A percentile compares a stretch with the other conserved stretches of the same genome.
Evolutionary conservation across 2,329 filamentous ascomycete genomes (phyloP).

Genomic region (Stachybotrys chartarum): DNA sequence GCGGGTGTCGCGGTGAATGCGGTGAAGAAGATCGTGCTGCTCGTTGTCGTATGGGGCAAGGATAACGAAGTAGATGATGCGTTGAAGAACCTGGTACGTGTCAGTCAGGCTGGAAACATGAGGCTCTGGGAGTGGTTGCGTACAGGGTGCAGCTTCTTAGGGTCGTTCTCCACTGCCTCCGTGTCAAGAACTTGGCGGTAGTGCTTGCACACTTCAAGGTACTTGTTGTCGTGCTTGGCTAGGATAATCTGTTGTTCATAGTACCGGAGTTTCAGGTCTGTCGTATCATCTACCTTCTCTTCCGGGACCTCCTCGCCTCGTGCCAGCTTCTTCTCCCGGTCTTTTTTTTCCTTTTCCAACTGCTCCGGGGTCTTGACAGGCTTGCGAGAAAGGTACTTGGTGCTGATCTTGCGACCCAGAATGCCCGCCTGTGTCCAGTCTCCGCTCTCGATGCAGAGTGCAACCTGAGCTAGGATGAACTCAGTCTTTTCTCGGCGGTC

Average conservation of each 20-base stretch:
- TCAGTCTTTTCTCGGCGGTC: constrained; percentile 95
- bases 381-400: constrained; percentile 81
- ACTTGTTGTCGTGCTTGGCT: constrained; percentile 95
- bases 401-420: constrained; percentile 94
- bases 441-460: constrained; percentile 86
- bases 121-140: constrained; percentile 21
- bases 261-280: constrained; percentile 89
- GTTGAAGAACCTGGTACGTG: constrained; percentile 65
- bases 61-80: constrained; percentile 96
- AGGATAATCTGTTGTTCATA: constrained; percentile 96
- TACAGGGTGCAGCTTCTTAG: constrained; percentile 78
- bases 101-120: constrained; percentile 8
- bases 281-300: constrained; percentile 80
- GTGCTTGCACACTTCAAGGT: constrained; percentile 95
- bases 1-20: constrained; percentile 78
- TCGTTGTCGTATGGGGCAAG: constrained; percentile 97
- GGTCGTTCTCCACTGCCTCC: constrained; percentile 86
- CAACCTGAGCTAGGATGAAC: constrained; percentile 93
- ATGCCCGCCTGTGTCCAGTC: constrained; percentile 97
- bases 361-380: constrained; percentile 86
- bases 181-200: constrained; percentile 96
- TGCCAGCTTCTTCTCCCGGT: constrained; percentile 77
- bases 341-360: constrained; percentile 84
- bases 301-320: constrained; percentile 72
- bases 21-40: constrained; percentile 93